Evolutionary conservation across 192 early-diverging fungal genomes (phyloP), one percentile per base, ranked within the genome.

Genomic region (Gigaspora rosea): DNA sequence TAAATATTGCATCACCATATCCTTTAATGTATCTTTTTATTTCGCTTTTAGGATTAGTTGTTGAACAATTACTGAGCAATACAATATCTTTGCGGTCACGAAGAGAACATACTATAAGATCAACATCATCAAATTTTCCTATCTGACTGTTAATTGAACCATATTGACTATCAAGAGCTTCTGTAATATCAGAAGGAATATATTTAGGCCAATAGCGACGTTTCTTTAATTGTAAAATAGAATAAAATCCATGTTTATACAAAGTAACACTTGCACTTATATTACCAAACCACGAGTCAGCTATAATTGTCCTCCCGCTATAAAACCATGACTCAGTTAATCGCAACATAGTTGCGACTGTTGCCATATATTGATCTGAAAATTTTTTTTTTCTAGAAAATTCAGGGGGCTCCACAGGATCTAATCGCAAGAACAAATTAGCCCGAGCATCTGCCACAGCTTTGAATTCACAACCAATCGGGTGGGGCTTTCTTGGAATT

Each of bases 401-500:
- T 68, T 68, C 48, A 1, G 10, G 9, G 49, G 36, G n/a, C 49
- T 68, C 66, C 8, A 1, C 18, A 9, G 22, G 48, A n/a, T 68
- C 66, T 68, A 68, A 49, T 49, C 27, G 8, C 18, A 68, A n/a
- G 47, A 68, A 47, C 13, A 68, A 49, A 68, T 68, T 68, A 49
- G n/a, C 49, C n/a, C 9, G 27, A 68, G n/a, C 48, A 68, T 68
- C 48, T 49, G 66, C 48, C 47, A 68, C n/a, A 49, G 16, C 27
- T 49, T 68, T 68, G n/a, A 47, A 68, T 68, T 68, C 48, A 22
- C 47, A 49, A n/a, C 66, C 22, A 49, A 68, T 49, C 18, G 66
- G 66, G 49, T 68, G 66, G 47, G 66, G 48, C 27, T 68, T 68
- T 68, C 48, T 47, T 1, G 66, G n/a, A 49, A 68, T 68, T 22